phyloP scores from a whole-genome alignment of 129 eudicot species.

The Chrysanthemum seticuspe region DNA sequence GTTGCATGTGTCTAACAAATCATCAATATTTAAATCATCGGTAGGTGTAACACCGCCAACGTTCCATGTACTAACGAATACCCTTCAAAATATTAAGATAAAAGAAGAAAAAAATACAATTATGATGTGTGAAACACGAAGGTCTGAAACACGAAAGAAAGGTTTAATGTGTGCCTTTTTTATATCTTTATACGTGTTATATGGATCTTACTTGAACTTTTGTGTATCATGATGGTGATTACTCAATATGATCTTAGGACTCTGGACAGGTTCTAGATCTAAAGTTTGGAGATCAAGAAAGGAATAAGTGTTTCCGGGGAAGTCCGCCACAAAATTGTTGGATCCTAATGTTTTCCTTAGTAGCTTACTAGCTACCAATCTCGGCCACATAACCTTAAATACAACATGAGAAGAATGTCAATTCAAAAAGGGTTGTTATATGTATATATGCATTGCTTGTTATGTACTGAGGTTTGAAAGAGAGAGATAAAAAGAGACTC shows the following conservation, averaged over 20 bases:
- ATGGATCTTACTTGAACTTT: slow-evolving; percentile 49
- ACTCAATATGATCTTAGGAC: slow-evolving; percentile 25
- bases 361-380: slow-evolving; percentile 68
- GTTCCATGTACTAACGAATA: slow-evolving; percentile 74
- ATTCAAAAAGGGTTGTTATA: not conserved
- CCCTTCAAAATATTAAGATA: slow-evolving; percentile 29
- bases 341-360: slow-evolving; percentile 51
- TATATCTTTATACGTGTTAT: not conserved
- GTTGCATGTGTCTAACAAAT: slow-evolving; percentile 49
- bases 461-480: not conserved
- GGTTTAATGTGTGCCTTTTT: not conserved
- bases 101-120: slow-evolving; percentile 6
- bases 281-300: slow-evolving; percentile 42
- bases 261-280: slow-evolving; percentile 30
- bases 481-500: slow-evolving; percentile 16
- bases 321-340: slow-evolving; percentile 67
- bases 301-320: slow-evolving; percentile 39
- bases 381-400: slow-evolving; percentile 68
- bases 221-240: slow-evolving; percentile 39
- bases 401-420: slow-evolving; percentile 16
- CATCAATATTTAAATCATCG: slow-evolving; percentile 52
- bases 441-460: not conserved
- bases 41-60: slow-evolving; percentile 69
- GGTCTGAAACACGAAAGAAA: not conserved
- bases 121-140: no score